Conservation (phyloP, 2,329 filamentous ascomycete species). For the Epichloe scottii region DNA sequence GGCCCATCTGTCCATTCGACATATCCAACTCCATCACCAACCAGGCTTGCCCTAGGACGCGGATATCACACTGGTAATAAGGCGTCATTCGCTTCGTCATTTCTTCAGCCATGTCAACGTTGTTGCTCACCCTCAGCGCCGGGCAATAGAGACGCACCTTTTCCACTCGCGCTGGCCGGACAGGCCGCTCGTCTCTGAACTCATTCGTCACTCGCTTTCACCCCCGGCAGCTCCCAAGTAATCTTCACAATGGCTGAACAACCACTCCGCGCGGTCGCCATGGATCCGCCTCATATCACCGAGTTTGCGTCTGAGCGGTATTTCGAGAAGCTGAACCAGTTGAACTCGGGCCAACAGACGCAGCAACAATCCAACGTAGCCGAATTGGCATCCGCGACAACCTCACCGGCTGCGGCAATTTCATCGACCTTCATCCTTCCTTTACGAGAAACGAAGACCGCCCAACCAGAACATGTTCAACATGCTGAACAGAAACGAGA, state of each 20-base stretch:
- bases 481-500: conserved; percentile 25
- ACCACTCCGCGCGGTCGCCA: conserved; percentile 22
- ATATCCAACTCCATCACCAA: background rate
- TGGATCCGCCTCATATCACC: conserved; percentile 51
- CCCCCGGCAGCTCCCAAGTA: conserved; percentile 1
- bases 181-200: conserved; percentile 10
- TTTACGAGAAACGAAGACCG: conserved; percentile 27
- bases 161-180: conserved; percentile 16
- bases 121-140: conserved; percentile 9
- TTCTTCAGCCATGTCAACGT: conserved; percentile 18
- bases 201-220: conserved; percentile 12
- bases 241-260: conserved; percentile 21
- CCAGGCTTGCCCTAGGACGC: background rate
- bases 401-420: conserved; percentile 12
- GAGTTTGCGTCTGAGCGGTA: conserved; percentile 56
- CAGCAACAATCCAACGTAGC: conserved; percentile 22
- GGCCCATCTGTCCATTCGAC: background rate
- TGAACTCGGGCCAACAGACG: conserved; percentile 31
- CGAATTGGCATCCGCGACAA: conserved; percentile 1
- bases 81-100: background rate
- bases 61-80: background rate
- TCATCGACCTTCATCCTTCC: conserved; percentile 37
- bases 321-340: conserved; percentile 47
- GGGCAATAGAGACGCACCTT: conserved; percentile 21
- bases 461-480: conserved; percentile 19